Base-by-base conservation (phyloP, 2,329 filamentous ascomycete species). In the Sarocladium strictum region DNA sequence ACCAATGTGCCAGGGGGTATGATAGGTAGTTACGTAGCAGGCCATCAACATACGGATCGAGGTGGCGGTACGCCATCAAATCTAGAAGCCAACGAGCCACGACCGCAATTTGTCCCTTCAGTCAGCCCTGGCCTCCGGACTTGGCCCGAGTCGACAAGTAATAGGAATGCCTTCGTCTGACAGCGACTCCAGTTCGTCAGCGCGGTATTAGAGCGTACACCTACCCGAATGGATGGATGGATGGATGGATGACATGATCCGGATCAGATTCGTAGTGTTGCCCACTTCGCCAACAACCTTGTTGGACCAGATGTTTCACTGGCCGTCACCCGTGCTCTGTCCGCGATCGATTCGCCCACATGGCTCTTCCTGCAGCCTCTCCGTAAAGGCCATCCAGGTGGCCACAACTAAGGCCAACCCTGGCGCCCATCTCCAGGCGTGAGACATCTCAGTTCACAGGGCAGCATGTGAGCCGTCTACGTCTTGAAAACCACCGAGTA, bases 41-140 rank as follows among this genome's bases (percentile, higher is more conserved):
- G 24, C n/a, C 29, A 24, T n/a, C 43, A 23, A 21, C 24, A 15
- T 47, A 3, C 43, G 24, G 24, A 47, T 47, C 19, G 43, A 47
- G 43, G 43, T 47, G 43, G 43, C 43, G 43, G 43, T 17, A 27
- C 24, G 43, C 43, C 24, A 47, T 26, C 43, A 7, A 47, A 27
- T n/a, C 24, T 24, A 47, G 24, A 5, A 27, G 23, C 23, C 6
- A 47, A 9, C 43, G 23, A 43, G 7, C 37, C 37, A 19, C n/a
- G 37, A n/a, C 17, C n/a, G 37, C 37, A 11, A 19, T 11, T 11
- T 19, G 10, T 7, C 17, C 37, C 37, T 40, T 9, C 6, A 17
- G 6, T 9, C 12, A 38, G 14, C 17, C 10, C 17, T 21, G 10
- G 10, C 40, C 17, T 47, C 23, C 21, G 43, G 12, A 17, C 43